Evolutionary conservation across 73 alveolate genomes (phyloP).

Genomic region (Paramecium pentaurelia): DNA sequence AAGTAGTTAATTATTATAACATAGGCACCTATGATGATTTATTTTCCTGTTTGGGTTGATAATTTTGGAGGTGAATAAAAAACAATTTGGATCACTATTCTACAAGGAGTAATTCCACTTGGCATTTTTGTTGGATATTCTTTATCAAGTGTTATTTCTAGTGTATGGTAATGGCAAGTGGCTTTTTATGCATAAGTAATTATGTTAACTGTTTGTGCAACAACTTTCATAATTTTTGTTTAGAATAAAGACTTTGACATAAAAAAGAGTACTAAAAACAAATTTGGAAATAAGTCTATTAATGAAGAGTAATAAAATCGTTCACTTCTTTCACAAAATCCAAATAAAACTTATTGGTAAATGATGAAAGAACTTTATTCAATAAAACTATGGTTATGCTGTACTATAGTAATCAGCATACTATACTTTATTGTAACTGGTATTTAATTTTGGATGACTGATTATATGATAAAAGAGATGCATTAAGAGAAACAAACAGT

Average conservation of each 20-base stretch:
- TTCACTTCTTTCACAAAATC: neutral
- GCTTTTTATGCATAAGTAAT: neutral
- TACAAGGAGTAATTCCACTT: conserved; percentile 51
- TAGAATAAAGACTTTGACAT: conserved; percentile 33
- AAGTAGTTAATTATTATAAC: neutral
- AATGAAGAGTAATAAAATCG: neutral
- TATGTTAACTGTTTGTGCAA: neutral
- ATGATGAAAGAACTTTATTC: neutral
- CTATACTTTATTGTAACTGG: conserved; percentile 93
- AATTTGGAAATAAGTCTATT: neutral
- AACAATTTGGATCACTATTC: conserved; percentile 46
- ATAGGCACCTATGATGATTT: conserved; percentile 61
- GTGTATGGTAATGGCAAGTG: conserved; percentile 16
- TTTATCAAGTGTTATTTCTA: conserved; percentile 33
- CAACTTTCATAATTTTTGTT: neutral
- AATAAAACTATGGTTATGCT: conserved; percentile 49
- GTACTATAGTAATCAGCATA: conserved; percentile 73
- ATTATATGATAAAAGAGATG: conserved; percentile 80
- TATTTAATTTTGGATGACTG: conserved; percentile 93
- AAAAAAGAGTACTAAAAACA: neutral
- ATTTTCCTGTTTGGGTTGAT: conserved; percentile 81
- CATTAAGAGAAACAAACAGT: conserved; percentile 68
- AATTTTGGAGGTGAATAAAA: conserved; percentile 35
- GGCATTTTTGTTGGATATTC: conserved; percentile 59
- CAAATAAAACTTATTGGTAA: neutral